Conservation (phyloP, 768 basidiomycete species). For the Suillus discolor region DNA sequence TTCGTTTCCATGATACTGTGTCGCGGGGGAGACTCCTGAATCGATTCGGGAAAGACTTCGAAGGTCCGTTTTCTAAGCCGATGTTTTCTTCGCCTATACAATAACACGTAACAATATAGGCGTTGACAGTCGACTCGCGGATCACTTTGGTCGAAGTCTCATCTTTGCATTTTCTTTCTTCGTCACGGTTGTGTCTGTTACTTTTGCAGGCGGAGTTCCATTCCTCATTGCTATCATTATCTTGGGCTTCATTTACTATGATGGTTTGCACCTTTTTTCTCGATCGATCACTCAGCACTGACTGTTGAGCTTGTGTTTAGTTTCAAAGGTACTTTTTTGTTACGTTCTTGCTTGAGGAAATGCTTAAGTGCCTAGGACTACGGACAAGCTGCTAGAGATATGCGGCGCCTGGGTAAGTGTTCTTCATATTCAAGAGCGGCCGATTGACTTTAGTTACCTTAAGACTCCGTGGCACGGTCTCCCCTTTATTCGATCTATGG, state of each 20-base stretch:
- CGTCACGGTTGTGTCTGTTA: conserved; percentile 76
- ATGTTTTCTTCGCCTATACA: not conserved
- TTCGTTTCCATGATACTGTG: conserved; percentile 92
- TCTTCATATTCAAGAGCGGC: not conserved
- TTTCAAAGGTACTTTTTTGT: conserved; percentile 37
- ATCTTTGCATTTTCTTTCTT: conserved; percentile 68
- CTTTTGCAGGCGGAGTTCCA: conserved; percentile 74
- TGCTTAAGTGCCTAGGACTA: conserved; percentile 36
- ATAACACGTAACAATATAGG: conserved; percentile 42
- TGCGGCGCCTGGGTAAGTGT: conserved; percentile 70
- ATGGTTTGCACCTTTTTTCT: conserved; percentile 45
- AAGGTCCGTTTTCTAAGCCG: conserved; percentile 42
- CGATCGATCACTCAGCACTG: conserved; percentile 2
- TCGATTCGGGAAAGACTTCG: conserved; percentile 89
- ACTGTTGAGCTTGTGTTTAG: conserved; percentile 18
- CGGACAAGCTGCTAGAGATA: conserved; percentile 85
- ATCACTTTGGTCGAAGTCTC: conserved; percentile 82
- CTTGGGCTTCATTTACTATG: conserved; percentile 69
- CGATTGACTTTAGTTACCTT: conserved; percentile 3
- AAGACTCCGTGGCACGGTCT: conserved; percentile 52
- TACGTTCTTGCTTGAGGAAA: conserved; percentile 27
- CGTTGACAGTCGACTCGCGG: conserved; percentile 80
- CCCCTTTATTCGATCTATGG: conserved; percentile 50
- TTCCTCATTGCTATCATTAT: conserved; percentile 65
- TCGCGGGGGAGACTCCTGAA: conserved; percentile 84